Base-by-base conservation (phyloP, 2,329 filamentous ascomycete species). In the Emmonsia crescens region DNA sequence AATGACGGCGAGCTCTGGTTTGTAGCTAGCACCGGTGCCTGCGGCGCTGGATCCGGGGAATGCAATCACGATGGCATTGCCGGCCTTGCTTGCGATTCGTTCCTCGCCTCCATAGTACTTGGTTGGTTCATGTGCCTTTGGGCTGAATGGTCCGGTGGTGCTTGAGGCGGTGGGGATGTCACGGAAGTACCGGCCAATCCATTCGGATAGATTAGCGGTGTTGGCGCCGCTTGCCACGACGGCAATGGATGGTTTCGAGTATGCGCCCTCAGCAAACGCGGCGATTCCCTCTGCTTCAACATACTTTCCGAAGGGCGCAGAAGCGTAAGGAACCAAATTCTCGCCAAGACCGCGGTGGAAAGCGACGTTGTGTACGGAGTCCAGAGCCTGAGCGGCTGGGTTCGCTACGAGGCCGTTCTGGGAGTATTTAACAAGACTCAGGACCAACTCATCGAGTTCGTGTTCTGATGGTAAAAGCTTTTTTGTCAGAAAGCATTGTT, bases 21-120 rank as follows among this genome's bases (percentile, higher is more conserved):
- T 96, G 82, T 89, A 91, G 70, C 85, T 85, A 66, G 82, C 81
- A 69, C 83, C 82, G 57, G 80, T 75, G 46, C 85, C 86, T 71
- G 84, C 84, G 44, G 87, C 86, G 77, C 90, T 89, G 65, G 91
- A 91, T 64, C 93, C 92, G 62, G 91, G 89, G 88, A 99, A 97
- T 65, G 86, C 94, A 73, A 99, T 85, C 68, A 96, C 89, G 69
- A 96, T 75, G 51, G 91, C 83, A 79, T 96, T 96, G 68, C 89
- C 88, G 66, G 82, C 80, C 63, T 81, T 82, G 76, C 91, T 89
- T 66, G 89, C 82, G 68, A 89, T 89, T 69, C 94, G 90, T 81
- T 96, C 90, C 82, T 99, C 91, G 73, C 94, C 95, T 76, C 94
- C 94, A 73, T 85, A 89, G 85, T 97, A 99, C 78, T 92, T 94